Conservation (phyloP, 2,329 filamentous ascomycete genomes). For the Venturiaceae sp. region DNA sequence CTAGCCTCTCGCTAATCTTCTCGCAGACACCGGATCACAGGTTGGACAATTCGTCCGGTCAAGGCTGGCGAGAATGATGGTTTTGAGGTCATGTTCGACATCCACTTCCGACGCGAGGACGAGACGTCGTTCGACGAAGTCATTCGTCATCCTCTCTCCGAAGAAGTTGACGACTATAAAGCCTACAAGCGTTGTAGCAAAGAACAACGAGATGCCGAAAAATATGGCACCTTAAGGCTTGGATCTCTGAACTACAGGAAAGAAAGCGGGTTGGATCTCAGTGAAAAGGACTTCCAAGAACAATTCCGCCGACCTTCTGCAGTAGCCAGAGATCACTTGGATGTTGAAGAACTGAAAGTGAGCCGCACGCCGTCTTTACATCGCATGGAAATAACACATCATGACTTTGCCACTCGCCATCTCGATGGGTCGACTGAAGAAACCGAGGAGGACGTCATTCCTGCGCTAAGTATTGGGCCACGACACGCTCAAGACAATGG, state of each 20-base stretch:
- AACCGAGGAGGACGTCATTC: too few species aligned
- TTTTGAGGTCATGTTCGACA: slow-evolving; percentile 20
- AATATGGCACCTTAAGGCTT: not conserved
- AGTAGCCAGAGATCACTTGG: not conserved
- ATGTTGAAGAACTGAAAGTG: not conserved
- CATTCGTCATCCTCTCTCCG: slow-evolving; percentile 27
- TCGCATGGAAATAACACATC: not conserved
- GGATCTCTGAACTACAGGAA: not conserved
- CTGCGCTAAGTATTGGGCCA: too few species aligned
- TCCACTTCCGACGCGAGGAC: slow-evolving; percentile 26
- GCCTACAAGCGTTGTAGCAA: slow-evolving; percentile 28
- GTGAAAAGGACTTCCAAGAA: not conserved
- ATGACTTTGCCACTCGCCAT: not conserved
- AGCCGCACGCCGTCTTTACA: not conserved
- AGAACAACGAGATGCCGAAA: slow-evolving; percentile 3
- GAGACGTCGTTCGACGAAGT: slow-evolving; percentile 25
- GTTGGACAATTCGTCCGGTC: slow-evolving; percentile 29
- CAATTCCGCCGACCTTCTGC: not conserved
- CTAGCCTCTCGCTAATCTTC: too few species aligned
- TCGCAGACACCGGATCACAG: slow-evolving; percentile 24
- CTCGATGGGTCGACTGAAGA: not conserved
- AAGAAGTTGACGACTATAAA: slow-evolving; percentile 37
- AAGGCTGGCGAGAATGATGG: not conserved
- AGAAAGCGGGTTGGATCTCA: not conserved
- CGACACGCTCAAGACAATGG: too few species aligned